Evolutionary conservation across 192 early-diverging fungal species (phyloP), one percentile per base, ranked within the genome.

Genomic region (Backusella parvicylindrica): DNA sequence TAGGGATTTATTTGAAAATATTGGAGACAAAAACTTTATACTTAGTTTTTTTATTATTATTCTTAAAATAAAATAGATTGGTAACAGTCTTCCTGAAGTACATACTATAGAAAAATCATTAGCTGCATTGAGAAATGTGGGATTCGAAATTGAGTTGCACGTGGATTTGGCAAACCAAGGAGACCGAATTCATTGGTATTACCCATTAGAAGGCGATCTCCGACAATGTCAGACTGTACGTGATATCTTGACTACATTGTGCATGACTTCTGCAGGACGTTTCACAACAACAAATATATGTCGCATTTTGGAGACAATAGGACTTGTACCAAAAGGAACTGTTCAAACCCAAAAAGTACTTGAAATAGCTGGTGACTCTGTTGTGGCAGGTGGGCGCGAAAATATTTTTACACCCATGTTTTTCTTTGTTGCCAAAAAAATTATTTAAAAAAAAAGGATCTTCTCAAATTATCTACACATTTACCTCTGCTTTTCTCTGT

Each of bases 371-470:
- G 91, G 92, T 7, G 93, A 95, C 80, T 83, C 89, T 76, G 84
- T 97, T 16, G 89, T 95, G 37, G 86, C 84, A 37, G 94, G 94
- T 70, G 97, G 89, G 16, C 86, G 88, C 75, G 72, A 89, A 73
- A 86, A 92, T 63, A 81, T 98, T 53, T 97, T 98, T 74, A 98
- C 97, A 8, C 97, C 95, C 75, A 98, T 98, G 97, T 98, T 91
- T 84, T 91, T 93, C 71, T 90, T 95, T 53, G 88, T 91, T 70
- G 91, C 88, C 9, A 85, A 85, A 69, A 93, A 95, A 77, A 92
- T 91, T 30, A 53, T 35, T 13, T 60, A 60, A 28, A 60, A 60
- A 60, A 60, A 49, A 72, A 37, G 60, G 31, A 26, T 68, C 21
- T 38, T 68, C 37, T 11, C 33, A 26, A 68, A 68, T 36, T 38